A percentile compares a stretch with the other conserved stretches of the same genome.
These are phyloP conservation scores for Calonectria pauciramosa DNA, from an alignment of 2,329 filamentous ascomycete genomes.

Conservation along the genomic window DNA sequence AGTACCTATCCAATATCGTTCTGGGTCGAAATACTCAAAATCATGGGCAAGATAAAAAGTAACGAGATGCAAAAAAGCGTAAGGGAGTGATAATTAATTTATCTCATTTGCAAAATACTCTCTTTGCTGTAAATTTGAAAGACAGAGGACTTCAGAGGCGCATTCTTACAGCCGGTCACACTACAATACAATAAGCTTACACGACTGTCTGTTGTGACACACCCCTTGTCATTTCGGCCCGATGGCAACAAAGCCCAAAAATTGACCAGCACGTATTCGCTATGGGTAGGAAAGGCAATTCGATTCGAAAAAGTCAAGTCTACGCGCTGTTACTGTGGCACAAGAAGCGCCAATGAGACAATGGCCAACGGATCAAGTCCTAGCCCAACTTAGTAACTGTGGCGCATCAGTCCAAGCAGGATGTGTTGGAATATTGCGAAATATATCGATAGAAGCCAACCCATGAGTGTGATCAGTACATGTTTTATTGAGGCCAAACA, in stretches of 20 bases:
- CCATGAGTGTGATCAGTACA: too few species aligned
- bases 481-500: too few species aligned
- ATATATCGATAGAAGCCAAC: too few species aligned
- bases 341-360: too few species aligned
- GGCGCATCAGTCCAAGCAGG: too few species aligned
- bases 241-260: neutral
- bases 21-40: neutral
- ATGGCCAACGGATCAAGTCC: too few species aligned
- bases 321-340: too few species aligned
- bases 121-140: neutral
- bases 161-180: neutral
- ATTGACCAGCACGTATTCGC: too few species aligned
- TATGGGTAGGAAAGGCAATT: too few species aligned
- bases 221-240: neutral
- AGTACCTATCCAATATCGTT: neutral
- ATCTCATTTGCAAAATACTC: neutral
- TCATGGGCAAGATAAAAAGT: neutral
- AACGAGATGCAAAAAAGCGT: neutral
- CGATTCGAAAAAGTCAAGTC: too few species aligned
- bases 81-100: accelerated
- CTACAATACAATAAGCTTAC: neutral
- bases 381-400: too few species aligned
- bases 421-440: too few species aligned
- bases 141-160: neutral
- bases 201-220: neutral